These are phyloP conservation scores for Pseudozyma hubeiensis DNA, from an alignment of 1,284 basidiomycete species.

Conservation along the genomic window DNA sequence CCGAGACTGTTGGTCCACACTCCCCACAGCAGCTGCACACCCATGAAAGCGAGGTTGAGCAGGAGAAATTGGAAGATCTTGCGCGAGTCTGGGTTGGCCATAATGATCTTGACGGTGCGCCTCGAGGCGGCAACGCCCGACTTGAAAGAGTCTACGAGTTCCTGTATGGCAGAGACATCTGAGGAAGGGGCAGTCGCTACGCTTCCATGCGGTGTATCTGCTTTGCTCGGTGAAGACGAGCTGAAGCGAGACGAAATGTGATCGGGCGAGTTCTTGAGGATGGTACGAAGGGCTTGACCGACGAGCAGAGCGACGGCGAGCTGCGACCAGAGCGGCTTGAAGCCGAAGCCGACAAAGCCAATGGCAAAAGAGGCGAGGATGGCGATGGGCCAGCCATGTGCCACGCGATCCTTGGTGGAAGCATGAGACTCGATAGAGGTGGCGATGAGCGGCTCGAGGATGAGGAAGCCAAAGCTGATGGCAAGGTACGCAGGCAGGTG, in stretches of 20 bases:
- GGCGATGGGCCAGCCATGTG: slow-evolving; percentile 64
- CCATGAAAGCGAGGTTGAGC: slow-evolving; percentile 95
- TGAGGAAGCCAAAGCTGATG: slow-evolving; percentile 53
- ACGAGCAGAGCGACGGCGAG: slow-evolving; percentile 47
- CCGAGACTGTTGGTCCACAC: slow-evolving; percentile 98
- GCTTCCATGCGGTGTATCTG: neutral
- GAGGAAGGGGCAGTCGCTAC: slow-evolving; percentile 15
- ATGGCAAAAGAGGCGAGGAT: slow-evolving; percentile 54
- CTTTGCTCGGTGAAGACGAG: slow-evolving; percentile 17
- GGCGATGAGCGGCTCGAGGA: slow-evolving; percentile 63
- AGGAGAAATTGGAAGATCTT: slow-evolving; percentile 97
- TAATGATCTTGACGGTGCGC: slow-evolving; percentile 79
- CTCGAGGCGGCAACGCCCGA: slow-evolving; percentile 46
- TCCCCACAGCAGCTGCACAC: slow-evolving; percentile 74
- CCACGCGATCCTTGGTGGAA: slow-evolving; percentile 49
- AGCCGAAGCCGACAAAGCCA: slow-evolving; percentile 61
- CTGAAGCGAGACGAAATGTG: slow-evolving; percentile 51
- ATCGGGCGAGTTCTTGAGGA: slow-evolving; percentile 62
- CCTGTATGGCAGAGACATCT: slow-evolving; percentile 43
- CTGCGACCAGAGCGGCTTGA: slow-evolving; percentile 42
- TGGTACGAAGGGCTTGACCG: slow-evolving; percentile 55
- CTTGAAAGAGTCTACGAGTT: slow-evolving; percentile 33
- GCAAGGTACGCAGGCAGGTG: slow-evolving; percentile 63
- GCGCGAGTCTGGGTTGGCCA: slow-evolving; percentile 88
- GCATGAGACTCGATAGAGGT: slow-evolving; percentile 64